These are phyloP conservation scores for Cordyceps fumosorosea DNA, from an alignment of 2,329 filamentous ascomycete species.

Conservation along the genomic window DNA sequence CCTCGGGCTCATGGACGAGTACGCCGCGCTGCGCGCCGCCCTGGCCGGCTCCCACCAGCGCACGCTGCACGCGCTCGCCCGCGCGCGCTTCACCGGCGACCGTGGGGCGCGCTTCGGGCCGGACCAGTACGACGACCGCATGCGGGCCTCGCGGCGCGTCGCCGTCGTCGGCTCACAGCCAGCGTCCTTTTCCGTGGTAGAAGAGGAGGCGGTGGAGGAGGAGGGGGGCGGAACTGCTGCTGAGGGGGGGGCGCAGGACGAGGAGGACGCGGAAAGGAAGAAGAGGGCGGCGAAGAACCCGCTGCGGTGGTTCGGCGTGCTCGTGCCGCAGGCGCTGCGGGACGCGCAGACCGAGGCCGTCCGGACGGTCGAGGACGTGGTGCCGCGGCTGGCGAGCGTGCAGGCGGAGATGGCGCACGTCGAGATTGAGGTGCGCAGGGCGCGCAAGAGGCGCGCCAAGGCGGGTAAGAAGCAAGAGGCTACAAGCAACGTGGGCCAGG, in stretches of 20 bases:
- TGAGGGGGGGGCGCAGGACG: neutral
- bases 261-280: slow-evolving; percentile 16
- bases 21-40: slow-evolving; percentile 50
- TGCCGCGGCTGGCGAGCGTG: slow-evolving; percentile 53
- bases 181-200: slow-evolving; percentile 18
- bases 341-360: slow-evolving; percentile 55
- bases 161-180: slow-evolving; percentile 13
- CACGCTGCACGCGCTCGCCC: slow-evolving; percentile 57
- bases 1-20: slow-evolving; percentile 59
- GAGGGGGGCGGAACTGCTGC: neutral
- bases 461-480: slow-evolving; percentile 24
- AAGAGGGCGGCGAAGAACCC: slow-evolving; percentile 40
- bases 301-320: slow-evolving; percentile 49
- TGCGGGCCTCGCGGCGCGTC: slow-evolving; percentile 53
- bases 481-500: slow-evolving; percentile 13
- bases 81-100: slow-evolving; percentile 67
- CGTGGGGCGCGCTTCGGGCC: slow-evolving; percentile 58
- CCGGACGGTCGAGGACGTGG: slow-evolving; percentile 46
- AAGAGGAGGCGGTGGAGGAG: neutral
- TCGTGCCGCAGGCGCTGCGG: slow-evolving; percentile 45
- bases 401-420: slow-evolving; percentile 54
- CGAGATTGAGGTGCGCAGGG: slow-evolving; percentile 62
- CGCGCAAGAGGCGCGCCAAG: slow-evolving; percentile 48
- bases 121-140: slow-evolving; percentile 67
- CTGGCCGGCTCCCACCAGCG: slow-evolving; percentile 48